Evolutionary conservation across 1,139 yeast genomes (phyloP).

Genomic region (Zygoascus hellenicus): DNA sequence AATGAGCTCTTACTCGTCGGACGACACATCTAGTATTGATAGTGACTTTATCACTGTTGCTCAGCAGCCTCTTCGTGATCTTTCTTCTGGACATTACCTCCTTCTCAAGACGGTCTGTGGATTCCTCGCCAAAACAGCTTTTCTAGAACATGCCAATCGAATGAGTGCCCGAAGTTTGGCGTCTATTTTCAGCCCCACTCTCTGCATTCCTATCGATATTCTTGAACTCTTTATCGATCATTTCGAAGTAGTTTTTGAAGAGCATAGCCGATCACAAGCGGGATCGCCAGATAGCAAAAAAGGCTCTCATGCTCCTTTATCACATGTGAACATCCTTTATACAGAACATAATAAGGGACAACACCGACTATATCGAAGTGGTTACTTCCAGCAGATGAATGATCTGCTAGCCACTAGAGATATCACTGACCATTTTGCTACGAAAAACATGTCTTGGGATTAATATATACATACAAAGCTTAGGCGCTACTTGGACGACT

Average conservation of each 20-base stretch:
- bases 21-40: not conserved
- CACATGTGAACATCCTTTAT: not conserved
- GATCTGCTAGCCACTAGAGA: conserved; percentile 1
- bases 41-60: conserved; percentile 1
- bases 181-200: conserved; percentile 31
- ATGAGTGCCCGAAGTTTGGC: conserved; percentile 31
- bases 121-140: conserved; percentile 3
- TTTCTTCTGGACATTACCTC: not conserved
- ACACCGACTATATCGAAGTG: not conserved
- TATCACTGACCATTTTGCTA: conserved; percentile 4
- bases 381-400: conserved; percentile 6
- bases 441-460: conserved; percentile 4
- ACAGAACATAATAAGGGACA: not conserved
- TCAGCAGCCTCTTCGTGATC: not conserved
- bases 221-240: conserved; percentile 22
- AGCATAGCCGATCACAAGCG: conserved; percentile 11
- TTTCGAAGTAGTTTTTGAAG: conserved; percentile 22
- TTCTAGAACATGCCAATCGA: conserved; percentile 19
- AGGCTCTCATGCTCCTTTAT: conserved; percentile 1
- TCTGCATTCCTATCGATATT: conserved; percentile 25
- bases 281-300: conserved; percentile 1
- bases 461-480: not conserved
- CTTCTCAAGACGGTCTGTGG: conserved; percentile 6
- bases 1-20: conserved; percentile 2
- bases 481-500: not conserved